Conservation (phyloP, 106 monocot species). For the Acorus gramineus region DNA sequence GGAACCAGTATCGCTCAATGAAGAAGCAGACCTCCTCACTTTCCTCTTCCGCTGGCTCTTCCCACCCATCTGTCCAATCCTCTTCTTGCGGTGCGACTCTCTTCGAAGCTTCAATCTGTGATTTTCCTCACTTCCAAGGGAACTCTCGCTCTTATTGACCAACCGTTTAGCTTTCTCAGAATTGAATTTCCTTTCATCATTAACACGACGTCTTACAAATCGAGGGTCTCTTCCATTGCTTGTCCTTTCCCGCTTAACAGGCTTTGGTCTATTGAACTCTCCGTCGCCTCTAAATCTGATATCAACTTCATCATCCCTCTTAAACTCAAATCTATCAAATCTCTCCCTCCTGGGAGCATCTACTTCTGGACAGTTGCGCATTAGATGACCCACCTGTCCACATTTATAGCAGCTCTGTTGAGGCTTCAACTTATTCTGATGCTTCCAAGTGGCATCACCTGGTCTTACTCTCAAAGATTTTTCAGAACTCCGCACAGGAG, state of each 20-base stretch:
- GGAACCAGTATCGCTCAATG: constrained; percentile 33
- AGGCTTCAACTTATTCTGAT: constrained; percentile 18
- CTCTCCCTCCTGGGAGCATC: constrained; percentile 14
- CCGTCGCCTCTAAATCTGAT: constrained; percentile 16
- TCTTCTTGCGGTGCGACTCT: constrained; percentile 18
- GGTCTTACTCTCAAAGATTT: constrained; percentile 21
- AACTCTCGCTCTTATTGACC: constrained; percentile 6
- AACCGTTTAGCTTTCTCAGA: constrained; percentile 13
- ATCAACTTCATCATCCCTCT: constrained; percentile 20
- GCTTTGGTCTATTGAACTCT: constrained; percentile 21
- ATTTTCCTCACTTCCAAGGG: constrained; percentile 18
- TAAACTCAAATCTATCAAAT: constrained; percentile 16
- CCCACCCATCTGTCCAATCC: constrained; percentile 4
- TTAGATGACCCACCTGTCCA: constrained; percentile 48
- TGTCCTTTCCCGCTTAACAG: constrained; percentile 19
- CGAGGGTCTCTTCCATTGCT: constrained; percentile 11
- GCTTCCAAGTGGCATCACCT: constrained; percentile 3
- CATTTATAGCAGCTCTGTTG: constrained; percentile 37
- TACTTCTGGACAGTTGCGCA: constrained; percentile 29
- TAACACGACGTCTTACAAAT: constrained; percentile 3
- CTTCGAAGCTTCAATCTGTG: constrained; percentile 4
- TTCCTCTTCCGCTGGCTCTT: constrained; percentile 21
- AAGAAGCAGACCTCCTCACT: constrained; percentile 17
- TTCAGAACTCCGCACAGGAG: constrained; percentile 13
- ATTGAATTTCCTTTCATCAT: constrained; percentile 12